Base-by-base conservation (phyloP, 768 basidiomycete species). In the Suillus ampliporus region DNA sequence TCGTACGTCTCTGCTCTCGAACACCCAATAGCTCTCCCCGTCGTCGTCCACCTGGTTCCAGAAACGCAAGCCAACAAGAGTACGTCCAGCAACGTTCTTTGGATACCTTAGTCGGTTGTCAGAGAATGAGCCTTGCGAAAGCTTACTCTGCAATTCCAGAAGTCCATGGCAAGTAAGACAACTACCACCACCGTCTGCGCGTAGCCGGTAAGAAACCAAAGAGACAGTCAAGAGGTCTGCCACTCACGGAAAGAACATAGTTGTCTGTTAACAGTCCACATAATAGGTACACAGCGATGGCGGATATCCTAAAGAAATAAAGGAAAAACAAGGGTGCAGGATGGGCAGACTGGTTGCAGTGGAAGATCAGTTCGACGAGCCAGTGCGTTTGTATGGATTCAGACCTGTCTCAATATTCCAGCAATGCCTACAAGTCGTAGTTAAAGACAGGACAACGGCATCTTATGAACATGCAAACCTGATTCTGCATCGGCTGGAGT, bases 1-100 rank as follows among this genome's bases (percentile, higher is more conserved):
- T 79, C 91, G 72, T 77, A 97, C 97, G 76, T 98, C 96, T 71
- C 96, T 86, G 70, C 91, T 92, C 78, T 99, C 97, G 67, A 99
- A 99, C 13, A 99, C 96, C 97, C 97, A 99, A 68, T 90, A 96
- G 75, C 83, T 86, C 75, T 97, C 93, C 2, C 97, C 97, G 67
- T 98, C 95, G 59, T 98, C 95, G 70, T 99, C 95, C 58, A 89
- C 90, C 77, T 99, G 96, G 74, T 99, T 99, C 97, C 97, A 99
- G 72, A 96, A 99, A 60, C 97, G 83, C 64, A 99, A 80, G 23
- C 97, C 97, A 13, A 99, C 97, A 17, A 99, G 81, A 26, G 91
- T 95, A 66, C 97, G 82, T 3, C 97, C 97, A 0, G 95, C 86
- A 15, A 99, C 95, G 70, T 99, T 99, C 91, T 95, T 68, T 53